Evolutionary conservation across 2,329 filamentous ascomycete genomes (phyloP).

Genomic region (Colletotrichum costaricense): DNA sequence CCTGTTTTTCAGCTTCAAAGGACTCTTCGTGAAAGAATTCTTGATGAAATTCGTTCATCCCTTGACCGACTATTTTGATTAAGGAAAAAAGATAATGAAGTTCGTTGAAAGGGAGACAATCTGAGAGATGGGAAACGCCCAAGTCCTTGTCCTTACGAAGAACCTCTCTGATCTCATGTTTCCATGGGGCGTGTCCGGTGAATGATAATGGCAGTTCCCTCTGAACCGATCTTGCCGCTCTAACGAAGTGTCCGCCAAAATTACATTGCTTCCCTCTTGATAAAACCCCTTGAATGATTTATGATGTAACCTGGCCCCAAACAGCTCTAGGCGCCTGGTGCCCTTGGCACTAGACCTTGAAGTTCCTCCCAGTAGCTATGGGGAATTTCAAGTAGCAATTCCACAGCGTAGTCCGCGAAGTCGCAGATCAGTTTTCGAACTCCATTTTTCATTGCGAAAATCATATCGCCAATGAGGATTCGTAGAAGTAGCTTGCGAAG

Average conservation of each 20-base stretch:
- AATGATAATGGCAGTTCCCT: no score
- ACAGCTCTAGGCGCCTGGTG: neutral
- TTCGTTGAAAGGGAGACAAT: no score
- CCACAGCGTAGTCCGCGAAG: neutral
- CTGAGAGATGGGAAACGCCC: neutral
- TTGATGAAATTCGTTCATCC: no score
- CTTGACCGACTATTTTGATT: no score
- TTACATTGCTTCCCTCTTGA: no score
- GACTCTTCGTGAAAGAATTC: no score
- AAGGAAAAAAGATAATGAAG: no score
- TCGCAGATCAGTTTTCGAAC: neutral
- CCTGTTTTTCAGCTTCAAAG: accelerated
- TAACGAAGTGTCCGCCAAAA: no score
- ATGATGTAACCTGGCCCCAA: accelerated
- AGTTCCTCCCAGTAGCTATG: neutral
- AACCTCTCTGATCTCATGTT: accelerated
- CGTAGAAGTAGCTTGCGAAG: neutral
- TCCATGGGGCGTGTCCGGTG: no score
- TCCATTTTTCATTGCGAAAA: neutral
- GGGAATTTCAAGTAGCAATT: neutral
- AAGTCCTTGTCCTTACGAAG: neutral
- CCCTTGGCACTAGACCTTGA: no score
- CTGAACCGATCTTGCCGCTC: no score
- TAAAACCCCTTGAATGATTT: neutral
- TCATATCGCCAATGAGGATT: neutral